Base-by-base conservation (phyloP, 2,329 filamentous ascomycete genomes). In the Fusarium miscanthi region DNA sequence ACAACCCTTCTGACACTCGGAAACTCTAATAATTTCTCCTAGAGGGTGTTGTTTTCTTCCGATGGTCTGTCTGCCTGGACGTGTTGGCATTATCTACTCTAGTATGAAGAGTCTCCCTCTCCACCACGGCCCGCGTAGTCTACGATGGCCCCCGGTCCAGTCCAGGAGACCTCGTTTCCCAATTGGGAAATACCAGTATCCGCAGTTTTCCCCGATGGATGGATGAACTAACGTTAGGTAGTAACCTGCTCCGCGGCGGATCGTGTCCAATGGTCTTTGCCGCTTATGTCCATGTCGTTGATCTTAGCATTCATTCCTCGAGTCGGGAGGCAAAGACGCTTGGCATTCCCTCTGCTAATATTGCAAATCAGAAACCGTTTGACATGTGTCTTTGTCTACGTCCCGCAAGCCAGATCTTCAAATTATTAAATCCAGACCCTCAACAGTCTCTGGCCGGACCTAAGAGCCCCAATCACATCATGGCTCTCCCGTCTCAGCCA, bases 251-350 rank as follows among this genome's bases (percentile, higher is more conserved):
- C 31, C 27, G 31, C 30, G 37, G 37, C 31, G 43, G 41, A 30
- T 43, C 63, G 45, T 45, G n/a, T 21, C 25, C 25, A 56, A 51
- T 66, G n/a, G 30, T n/a, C 23, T 51, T 30, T 16, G 23, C 21
- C 17, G 14, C 21, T 33, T 43, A 30, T 30, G 27, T 30, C 21
- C 30, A 33, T n/a, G 25, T n/a, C 37, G 37, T 57, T n/a, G 46
- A 38, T 30, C 31, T 35, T 38, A 66, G 41, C 70, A 73, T 72
- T 72, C 70, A 72, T 72, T 72, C 70, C 69, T 70, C 30, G 30
- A 65, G 48, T 41, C 30, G 62, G 23, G 62, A 54, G 58, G 70
- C 66, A 53, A 74, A 59, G 58, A 64, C 66, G 54, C 59, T 70
- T 67, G 43, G 25, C 70, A 72, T 73, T 73, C 61, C 70, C 35